These are phyloP conservation scores for Eucalyptus tenuipes DNA, from an alignment of 345 rosid genomes.

Conservation along the genomic window DNA sequence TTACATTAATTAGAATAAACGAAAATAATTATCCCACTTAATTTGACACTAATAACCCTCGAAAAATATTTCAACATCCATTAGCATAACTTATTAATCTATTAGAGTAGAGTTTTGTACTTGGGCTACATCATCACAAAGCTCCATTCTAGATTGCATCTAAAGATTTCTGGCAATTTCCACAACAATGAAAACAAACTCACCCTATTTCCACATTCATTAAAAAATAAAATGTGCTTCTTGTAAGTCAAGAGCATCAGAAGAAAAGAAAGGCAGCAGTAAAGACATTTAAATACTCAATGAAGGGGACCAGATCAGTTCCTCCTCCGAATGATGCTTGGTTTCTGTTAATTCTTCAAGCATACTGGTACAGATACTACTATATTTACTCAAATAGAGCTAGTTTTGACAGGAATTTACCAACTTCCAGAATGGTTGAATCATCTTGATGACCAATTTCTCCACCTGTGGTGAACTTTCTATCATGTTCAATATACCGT, in stretches of 20 bases:
- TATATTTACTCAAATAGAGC: not conserved
- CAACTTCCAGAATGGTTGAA: not conserved
- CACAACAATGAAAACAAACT: not conserved
- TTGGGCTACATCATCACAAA: too few relatives aligned
- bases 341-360: not conserved
- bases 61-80: too few relatives aligned
- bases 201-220: not conserved
- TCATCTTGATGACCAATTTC: not conserved
- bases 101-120: too few relatives aligned
- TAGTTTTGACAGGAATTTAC: not conserved
- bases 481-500: not conserved
- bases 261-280: not conserved
- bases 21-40: too few relatives aligned
- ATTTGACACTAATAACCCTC: too few relatives aligned
- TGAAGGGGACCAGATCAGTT: not conserved
- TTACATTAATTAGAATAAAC: too few relatives aligned
- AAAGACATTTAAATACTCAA: not conserved
- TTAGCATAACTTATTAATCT: too few relatives aligned
- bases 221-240: not conserved
- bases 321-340: not conserved
- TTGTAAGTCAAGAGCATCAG: not conserved
- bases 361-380: not conserved
- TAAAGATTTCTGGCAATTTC: not conserved
- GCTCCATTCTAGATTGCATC: not conserved
- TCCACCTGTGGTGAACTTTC: not conserved